Base-by-base conservation (phyloP, 139 green algal genomes). In the Chlamydomonas sp. region DNA sequence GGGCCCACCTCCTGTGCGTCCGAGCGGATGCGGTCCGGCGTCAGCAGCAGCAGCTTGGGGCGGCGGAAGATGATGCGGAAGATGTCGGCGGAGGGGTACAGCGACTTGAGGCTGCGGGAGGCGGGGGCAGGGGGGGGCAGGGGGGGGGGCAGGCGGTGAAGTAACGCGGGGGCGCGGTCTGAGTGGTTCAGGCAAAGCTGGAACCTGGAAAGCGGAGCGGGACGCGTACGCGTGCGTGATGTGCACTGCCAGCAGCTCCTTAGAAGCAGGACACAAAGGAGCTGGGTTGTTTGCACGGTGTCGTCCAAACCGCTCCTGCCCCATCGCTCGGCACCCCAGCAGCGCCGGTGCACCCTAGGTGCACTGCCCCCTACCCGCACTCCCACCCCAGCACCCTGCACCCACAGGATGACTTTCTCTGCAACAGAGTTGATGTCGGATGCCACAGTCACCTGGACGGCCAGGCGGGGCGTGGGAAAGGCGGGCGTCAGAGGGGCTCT, bases 31-130 rank as follows among this genome's bases (percentile, higher is more conserved):
- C 72, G 74, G 57, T 73, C 66, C 1, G 77, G 20, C 16, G 58
- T 64, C 64, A 60, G 66, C 72, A 92, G 77, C 78, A 92, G 86
- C 77, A 92, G 85, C 86, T 85, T 86, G 58, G 90, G 90, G 58
- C 73, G 86, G 20, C 80, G 80, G 68, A 80, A 66, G 2, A 92
- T 20, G 9, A 92, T 64, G 3, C 63, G 31, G 66, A 74, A 79
- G 59, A 92, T 74, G 83, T 92, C 83, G 12, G 82, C 83, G 1
- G 62, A 16, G 31, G 83, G 83, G 73, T 81, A 88, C n/a, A 86
- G 69, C 31, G 82, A 86, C 61, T 79, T 79, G 71, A 86, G 82
- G 1, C 82, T 86, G 82, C 6, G 5, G 66, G 66, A 67, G 63
- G 63, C 63, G 9, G 63, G 9, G 8, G 9, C 9, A 10, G 7